Evolutionary conservation across 2,329 filamentous ascomycete species (phyloP).

Genomic region (Salinomyces thailandicus): DNA sequence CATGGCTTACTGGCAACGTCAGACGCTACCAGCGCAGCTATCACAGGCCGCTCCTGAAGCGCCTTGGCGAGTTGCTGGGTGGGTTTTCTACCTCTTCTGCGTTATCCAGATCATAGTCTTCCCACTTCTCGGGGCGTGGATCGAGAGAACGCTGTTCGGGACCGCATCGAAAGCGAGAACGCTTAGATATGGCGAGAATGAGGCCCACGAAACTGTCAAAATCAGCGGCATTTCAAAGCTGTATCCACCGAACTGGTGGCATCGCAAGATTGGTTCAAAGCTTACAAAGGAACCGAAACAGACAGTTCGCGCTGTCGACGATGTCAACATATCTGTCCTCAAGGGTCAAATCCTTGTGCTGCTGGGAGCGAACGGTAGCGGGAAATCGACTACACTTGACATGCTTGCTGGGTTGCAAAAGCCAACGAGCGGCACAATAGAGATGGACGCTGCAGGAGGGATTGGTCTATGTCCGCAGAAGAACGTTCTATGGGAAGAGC

Average conservation of each 20-base stretch:
- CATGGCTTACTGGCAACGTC: constrained; percentile 62
- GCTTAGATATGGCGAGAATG: constrained; percentile 23
- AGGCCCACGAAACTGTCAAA: constrained; percentile 47
- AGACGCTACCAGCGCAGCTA: constrained; percentile 51
- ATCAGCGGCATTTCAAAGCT: constrained; percentile 67
- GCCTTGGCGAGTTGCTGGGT: constrained; percentile 57
- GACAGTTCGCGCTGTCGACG: constrained; percentile 67
- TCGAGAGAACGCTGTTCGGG: constrained; percentile 67
- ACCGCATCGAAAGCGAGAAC: constrained; percentile 51
- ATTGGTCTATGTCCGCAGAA: constrained; percentile 85
- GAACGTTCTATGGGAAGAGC: constrained; percentile 84
- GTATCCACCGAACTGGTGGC: constrained; percentile 56
- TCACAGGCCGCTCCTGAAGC: constrained; percentile 46
- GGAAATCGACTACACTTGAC: constrained; percentile 83
- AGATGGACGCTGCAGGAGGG: constrained; percentile 65
- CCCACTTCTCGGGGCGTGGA: constrained; percentile 60
- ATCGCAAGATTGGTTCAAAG: constrained; percentile 36
- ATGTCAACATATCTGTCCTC: constrained; percentile 58
- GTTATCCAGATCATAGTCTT: constrained; percentile 69
- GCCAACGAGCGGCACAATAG: constrained; percentile 64
- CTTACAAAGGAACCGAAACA: constrained; percentile 44
- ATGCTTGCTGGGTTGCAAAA: constrained; percentile 74
- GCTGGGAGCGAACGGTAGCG: constrained; percentile 79
- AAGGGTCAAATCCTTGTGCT: constrained; percentile 78
- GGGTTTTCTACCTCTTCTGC: constrained; percentile 67